Percentiles rank a stretch among this genome's conserved stretches.
These are phyloP conservation scores for Quercus engelmannii DNA, from an alignment of 306 rosid genomes.

Conservation along the genomic window DNA sequence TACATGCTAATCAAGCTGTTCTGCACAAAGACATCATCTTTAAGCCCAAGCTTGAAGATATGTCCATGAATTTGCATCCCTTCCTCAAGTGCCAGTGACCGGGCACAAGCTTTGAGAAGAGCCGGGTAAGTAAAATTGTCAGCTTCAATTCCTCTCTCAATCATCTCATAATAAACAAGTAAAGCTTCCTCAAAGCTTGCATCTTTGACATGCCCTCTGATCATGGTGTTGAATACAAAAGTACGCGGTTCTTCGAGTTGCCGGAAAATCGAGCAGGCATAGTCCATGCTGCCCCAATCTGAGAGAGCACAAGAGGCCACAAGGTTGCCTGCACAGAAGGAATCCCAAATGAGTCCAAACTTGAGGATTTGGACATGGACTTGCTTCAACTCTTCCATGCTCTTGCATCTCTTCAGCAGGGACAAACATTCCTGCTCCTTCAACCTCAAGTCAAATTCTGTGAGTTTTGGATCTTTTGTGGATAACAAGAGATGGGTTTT, in stretches of 20 bases:
- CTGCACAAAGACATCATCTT: slow-evolving; percentile 63
- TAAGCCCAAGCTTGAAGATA: slow-evolving; percentile 53
- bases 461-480: slow-evolving; percentile 36
- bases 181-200: slow-evolving; percentile 51
- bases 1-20: slow-evolving; percentile 85
- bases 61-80: slow-evolving; percentile 73
- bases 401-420: slow-evolving; percentile 60
- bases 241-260: slow-evolving; percentile 62
- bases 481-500: slow-evolving; percentile 47
- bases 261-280: slow-evolving; percentile 76
- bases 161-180: slow-evolving; percentile 51
- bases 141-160: slow-evolving; percentile 56
- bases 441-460: slow-evolving; percentile 40
- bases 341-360: slow-evolving; percentile 54
- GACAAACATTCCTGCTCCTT: slow-evolving; percentile 58
- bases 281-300: slow-evolving; percentile 85
- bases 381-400: slow-evolving; percentile 65
- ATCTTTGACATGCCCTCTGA: slow-evolving; percentile 56
- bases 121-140: slow-evolving; percentile 71
- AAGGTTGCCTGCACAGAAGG: slow-evolving; percentile 65
- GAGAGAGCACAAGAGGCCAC: slow-evolving; percentile 69
- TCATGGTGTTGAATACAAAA: slow-evolving; percentile 68
- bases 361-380: slow-evolving; percentile 66
- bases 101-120: slow-evolving; percentile 72
- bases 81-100: slow-evolving; percentile 39